phyloP scores from a whole-genome alignment of 805 yeast genomes.

The Ogataea parapolymorpha region DNA sequence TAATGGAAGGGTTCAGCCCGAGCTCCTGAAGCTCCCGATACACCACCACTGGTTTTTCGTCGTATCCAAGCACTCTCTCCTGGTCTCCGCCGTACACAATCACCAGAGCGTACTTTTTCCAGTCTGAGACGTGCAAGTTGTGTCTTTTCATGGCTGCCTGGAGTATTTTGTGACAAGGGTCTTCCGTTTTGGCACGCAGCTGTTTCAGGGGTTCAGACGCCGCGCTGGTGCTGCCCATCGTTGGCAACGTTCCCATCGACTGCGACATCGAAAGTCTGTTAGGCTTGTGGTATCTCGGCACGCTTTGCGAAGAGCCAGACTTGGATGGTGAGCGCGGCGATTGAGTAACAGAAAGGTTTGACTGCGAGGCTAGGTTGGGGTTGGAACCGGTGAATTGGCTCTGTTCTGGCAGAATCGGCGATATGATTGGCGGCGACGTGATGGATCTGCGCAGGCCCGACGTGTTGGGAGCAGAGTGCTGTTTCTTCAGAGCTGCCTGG shows the following conservation, averaged over 20 bases:
- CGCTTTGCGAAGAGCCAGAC: slow-evolving; percentile 5
- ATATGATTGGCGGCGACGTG: slow-evolving; percentile 19
- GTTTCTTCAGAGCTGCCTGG: slow-evolving; percentile 6
- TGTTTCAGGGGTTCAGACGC: slow-evolving; percentile 73
- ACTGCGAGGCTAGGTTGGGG: slow-evolving; percentile 2
- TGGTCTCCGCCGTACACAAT: slow-evolving; percentile 91
- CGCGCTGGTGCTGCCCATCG: slow-evolving; percentile 1
- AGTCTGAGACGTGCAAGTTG: slow-evolving; percentile 70
- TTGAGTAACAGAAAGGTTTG: slow-evolving; percentile 6
- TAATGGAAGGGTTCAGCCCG: slow-evolving; percentile 86
- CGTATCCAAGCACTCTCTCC: slow-evolving; percentile 75
- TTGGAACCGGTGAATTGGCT: slow-evolving; percentile 4
- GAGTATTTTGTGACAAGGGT: slow-evolving; percentile 82
- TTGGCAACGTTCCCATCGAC: slow-evolving; percentile 12
- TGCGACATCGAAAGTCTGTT: slow-evolving; percentile 10
- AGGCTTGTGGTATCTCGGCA: slow-evolving; percentile 9
- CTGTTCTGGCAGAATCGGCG: slow-evolving; percentile 18
- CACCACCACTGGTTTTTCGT: slow-evolving; percentile 84
- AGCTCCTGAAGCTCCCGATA: slow-evolving; percentile 81
- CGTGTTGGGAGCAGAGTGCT: slow-evolving; percentile 5
- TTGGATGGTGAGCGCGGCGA: slow-evolving; percentile 10
- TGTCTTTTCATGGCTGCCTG: slow-evolving; percentile 88
- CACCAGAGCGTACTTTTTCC: slow-evolving; percentile 85
- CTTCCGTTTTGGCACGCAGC: slow-evolving; percentile 81
- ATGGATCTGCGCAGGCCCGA: slow-evolving; percentile 13